Percentiles rank a stretch among this genome's conserved stretches.
Evolutionary conservation across 108 stramenopile species (phyloP).

Genomic region (Conticribra guillardii): DNA sequence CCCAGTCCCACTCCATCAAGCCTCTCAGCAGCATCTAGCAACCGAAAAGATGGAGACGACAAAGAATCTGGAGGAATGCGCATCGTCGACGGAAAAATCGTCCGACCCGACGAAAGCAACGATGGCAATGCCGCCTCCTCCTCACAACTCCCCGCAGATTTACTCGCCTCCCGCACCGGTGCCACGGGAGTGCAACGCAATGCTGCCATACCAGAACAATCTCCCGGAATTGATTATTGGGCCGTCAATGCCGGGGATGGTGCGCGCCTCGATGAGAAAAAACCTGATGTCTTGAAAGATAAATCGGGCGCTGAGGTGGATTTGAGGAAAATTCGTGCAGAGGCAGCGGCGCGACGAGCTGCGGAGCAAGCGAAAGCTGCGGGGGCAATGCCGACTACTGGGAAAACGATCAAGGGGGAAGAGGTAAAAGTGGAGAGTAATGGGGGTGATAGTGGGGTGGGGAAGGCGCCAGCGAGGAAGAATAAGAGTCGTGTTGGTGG

Average conservation of each 20-base stretch:
- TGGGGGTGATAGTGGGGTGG: conserved; percentile 19
- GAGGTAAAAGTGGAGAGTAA: conserved; percentile 33
- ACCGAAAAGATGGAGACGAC: conserved; percentile 33
- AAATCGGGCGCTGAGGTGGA: conserved; percentile 80
- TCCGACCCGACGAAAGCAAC: conserved; percentile 61
- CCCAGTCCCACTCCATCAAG: conserved; percentile 69
- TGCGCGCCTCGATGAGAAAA: conserved; percentile 84
- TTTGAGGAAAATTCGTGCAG: conserved; percentile 73
- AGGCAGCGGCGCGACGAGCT: conserved; percentile 72
- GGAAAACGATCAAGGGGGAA: conserved; percentile 53
- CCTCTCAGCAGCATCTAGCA: conserved; percentile 37
- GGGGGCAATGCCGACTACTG: conserved; percentile 55
- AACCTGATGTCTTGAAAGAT: conserved; percentile 69
- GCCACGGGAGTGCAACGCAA: conserved; percentile 87
- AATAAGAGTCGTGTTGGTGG: conserved; percentile 76
- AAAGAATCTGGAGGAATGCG: conserved; percentile 47
- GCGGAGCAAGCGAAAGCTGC: conserved; percentile 53
- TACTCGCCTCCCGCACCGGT: conserved; percentile 77
- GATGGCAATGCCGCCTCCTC: conserved; percentile 8
- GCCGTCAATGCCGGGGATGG: conserved; percentile 84
- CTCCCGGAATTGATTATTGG: conserved; percentile 86
- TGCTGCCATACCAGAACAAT: conserved; percentile 75
- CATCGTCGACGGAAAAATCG: conserved; percentile 84
- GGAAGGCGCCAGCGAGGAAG: conserved; percentile 52
- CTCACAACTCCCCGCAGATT: conserved; percentile 19